phyloP scores from a whole-genome alignment of 2,329 filamentous ascomycete genomes.

The Fusarium sublunatum region DNA sequence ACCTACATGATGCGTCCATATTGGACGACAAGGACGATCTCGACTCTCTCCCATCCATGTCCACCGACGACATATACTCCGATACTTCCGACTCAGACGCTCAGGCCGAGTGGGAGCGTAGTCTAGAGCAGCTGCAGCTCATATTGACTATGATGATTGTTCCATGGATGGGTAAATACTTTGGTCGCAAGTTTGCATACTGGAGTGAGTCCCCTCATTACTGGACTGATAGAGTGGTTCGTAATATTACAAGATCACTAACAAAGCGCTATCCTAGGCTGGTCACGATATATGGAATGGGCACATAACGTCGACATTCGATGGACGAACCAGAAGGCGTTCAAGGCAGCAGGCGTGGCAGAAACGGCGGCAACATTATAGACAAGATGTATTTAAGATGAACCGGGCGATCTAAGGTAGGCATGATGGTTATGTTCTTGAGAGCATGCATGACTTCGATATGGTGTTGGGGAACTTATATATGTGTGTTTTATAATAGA shows the following conservation, averaged over 20 bases:
- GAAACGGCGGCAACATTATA: constrained; percentile 69
- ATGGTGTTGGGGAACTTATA: constrained; percentile 40
- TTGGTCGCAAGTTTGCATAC: constrained; percentile 94
- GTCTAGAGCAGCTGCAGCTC: constrained; percentile 91
- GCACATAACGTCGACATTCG: constrained; percentile 81
- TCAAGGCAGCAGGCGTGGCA: constrained; percentile 72
- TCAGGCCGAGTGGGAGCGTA: constrained; percentile 94
- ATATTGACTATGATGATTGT: constrained; percentile 94
- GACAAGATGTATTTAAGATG: constrained; percentile 9
- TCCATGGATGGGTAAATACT: constrained; percentile 93
- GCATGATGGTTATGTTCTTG: constrained; percentile 1
- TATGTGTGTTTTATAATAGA: constrained; percentile 33
- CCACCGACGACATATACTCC: constrained; percentile 66
- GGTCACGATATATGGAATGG: constrained; percentile 96
- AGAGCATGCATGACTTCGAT: constrained; percentile 32
- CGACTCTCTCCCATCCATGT: constrained; percentile 72
- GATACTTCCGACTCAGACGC: constrained; percentile 79
- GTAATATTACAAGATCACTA: constrained; percentile 18
- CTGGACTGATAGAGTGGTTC: neutral
- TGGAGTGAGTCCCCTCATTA: constrained; percentile 75
- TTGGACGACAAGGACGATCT: constrained; percentile 67
- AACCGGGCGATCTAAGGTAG: neutral
- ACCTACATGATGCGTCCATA: constrained; percentile 60
- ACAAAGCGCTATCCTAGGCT: constrained; percentile 67
- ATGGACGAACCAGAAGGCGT: constrained; percentile 71